Evolutionary conservation across 352 stramenopile genomes (phyloP).

Genomic region (Blastocystis sp.): DNA sequence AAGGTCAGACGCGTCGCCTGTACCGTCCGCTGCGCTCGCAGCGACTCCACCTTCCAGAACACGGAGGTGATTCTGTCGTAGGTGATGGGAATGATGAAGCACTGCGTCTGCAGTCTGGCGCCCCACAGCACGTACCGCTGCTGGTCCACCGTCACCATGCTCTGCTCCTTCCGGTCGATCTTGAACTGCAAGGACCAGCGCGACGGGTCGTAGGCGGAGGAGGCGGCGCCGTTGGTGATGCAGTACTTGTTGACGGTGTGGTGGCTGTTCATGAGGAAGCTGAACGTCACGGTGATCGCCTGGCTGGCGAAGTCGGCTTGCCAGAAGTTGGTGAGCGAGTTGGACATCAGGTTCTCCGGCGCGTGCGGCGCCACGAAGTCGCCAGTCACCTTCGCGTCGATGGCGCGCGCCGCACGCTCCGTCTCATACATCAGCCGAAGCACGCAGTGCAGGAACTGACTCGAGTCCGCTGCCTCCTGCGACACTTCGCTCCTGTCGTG

Average conservation of each 20-base stretch:
- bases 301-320: constrained; percentile 1
- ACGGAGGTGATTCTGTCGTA: neutral
- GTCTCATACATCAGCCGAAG: constrained; percentile 9
- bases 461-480: too few relatives aligned
- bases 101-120: constrained; percentile 33
- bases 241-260: constrained; percentile 60
- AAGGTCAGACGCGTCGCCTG: constrained; percentile 10
- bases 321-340: constrained; percentile 2
- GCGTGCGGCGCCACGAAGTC: neutral
- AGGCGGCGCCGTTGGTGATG: neutral
- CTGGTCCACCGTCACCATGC: neutral
- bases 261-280: neutral
- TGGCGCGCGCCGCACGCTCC: neutral
- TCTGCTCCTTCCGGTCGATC: neutral
- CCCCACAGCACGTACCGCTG: constrained; percentile 19
- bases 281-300: neutral
- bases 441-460: neutral
- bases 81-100: constrained; percentile 36
- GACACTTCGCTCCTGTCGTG: too few relatives aligned
- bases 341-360: neutral
- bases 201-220: neutral
- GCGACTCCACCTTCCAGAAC: neutral
- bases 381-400: neutral
- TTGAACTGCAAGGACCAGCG: constrained; percentile 15
- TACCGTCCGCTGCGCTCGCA: neutral